These are phyloP conservation scores for Colletotrichum cuscutae DNA, from an alignment of 2,329 filamentous ascomycete genomes.

Conservation along the genomic window DNA sequence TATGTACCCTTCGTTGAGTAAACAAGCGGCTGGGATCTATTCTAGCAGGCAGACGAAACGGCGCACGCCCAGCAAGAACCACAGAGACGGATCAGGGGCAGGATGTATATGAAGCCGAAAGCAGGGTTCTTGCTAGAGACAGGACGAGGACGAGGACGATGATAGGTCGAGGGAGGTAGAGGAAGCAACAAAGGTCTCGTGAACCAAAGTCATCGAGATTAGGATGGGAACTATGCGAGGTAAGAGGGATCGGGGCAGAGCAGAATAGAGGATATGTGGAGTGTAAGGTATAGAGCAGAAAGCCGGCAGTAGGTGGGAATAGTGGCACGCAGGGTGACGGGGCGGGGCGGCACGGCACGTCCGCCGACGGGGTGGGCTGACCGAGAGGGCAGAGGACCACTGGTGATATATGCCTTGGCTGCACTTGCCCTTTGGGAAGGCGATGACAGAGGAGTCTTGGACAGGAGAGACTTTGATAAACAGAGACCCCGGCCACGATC, in stretches of 20 bases:
- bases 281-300: constrained; percentile 8
- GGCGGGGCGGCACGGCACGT: constrained; percentile 9
- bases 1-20: constrained; percentile 1
- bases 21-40: constrained; percentile 17
- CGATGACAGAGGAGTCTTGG: constrained; percentile 16
- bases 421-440: constrained; percentile 20
- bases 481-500: constrained; percentile 25
- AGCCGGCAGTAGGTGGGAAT: constrained; percentile 30
- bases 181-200: constrained; percentile 8
- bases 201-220: constrained; percentile 23
- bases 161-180: not conserved
- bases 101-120: not conserved
- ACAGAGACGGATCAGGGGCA: not conserved
- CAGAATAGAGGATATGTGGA: constrained; percentile 22
- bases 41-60: constrained; percentile 1
- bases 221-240: constrained; percentile 15
- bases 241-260: constrained; percentile 13
- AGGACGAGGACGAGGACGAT: not conserved
- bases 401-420: constrained; percentile 21
- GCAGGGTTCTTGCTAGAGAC: constrained; percentile 12
- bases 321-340: constrained; percentile 23
- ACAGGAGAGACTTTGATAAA: constrained; percentile 14
- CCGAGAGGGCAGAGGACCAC: not conserved
- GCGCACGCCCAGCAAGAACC: constrained; percentile 8
- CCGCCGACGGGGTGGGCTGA: constrained; percentile 16